phyloP scores from a whole-genome alignment of 805 yeast species.

The Schwanniomyces vanrijiae region DNA sequence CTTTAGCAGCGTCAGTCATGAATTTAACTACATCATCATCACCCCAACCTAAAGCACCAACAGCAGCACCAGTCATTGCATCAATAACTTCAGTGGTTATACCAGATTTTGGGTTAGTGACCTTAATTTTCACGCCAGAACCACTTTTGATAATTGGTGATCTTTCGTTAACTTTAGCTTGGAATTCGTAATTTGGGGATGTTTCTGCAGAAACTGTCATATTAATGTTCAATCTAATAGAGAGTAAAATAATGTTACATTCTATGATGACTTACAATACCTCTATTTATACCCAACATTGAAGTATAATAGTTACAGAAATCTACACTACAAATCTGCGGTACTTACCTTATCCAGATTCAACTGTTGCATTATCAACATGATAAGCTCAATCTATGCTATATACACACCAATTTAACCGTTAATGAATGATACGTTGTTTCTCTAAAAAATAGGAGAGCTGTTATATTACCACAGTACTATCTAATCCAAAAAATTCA shows the following conservation, averaged over 20 bases:
- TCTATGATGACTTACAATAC: too few species aligned
- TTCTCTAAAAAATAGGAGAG: not conserved
- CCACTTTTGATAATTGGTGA: conserved; percentile 43
- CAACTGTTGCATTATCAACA: not conserved
- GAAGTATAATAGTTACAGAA: too few species aligned
- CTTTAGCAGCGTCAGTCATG: conserved; percentile 20
- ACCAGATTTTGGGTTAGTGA: conserved; percentile 43
- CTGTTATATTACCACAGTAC: not conserved
- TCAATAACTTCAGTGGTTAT: conserved; percentile 23
- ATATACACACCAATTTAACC: not conserved
- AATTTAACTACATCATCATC: conserved; percentile 21
- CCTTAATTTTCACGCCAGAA: conserved; percentile 40
- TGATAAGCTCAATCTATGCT: not conserved
- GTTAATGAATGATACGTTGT: too few species aligned
- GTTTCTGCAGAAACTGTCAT: not conserved
- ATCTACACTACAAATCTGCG: not conserved
- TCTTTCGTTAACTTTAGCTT: conserved; percentile 36
- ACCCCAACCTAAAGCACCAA: conserved; percentile 34
- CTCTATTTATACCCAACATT: not conserved
- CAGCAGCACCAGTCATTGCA: conserved; percentile 32
- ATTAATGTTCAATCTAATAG: not conserved
- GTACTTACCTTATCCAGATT: not conserved
- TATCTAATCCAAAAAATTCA: too few species aligned
- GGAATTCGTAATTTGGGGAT: conserved; percentile 27
- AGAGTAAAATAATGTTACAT: not conserved